These are phyloP conservation scores for Aspergillus novoparasiticus DNA, from an alignment of 2,329 filamentous ascomycete genomes.

Conservation along the genomic window DNA sequence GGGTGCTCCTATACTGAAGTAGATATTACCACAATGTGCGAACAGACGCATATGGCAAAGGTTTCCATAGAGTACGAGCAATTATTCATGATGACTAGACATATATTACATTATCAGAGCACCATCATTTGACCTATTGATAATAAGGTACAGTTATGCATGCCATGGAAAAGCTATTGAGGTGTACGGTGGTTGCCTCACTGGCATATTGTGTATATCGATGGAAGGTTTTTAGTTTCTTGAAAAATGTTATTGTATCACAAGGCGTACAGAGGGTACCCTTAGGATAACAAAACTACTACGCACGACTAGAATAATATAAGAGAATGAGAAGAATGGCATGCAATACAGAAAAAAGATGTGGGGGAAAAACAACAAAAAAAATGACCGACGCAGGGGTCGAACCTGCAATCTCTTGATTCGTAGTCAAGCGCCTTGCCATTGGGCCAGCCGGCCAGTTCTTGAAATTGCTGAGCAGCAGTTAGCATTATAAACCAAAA, in stretches of 20 bases:
- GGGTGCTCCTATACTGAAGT: too few relatives aligned
- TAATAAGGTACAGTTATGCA: too few relatives aligned
- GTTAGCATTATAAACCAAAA: rapidly evolving
- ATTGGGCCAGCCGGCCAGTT: constrained; percentile 14
- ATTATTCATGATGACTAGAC: too few relatives aligned
- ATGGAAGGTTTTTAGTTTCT: too few relatives aligned
- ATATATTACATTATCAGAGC: too few relatives aligned
- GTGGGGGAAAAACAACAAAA: not conserved
- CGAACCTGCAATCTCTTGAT: constrained; percentile 56
- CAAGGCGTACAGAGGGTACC: too few relatives aligned
- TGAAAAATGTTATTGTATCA: rapidly evolving
- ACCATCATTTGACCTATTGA: too few relatives aligned
- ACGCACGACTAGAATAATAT: too few relatives aligned
- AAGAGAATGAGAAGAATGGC: not conserved
- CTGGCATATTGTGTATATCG: too few relatives aligned
- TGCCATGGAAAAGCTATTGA: rapidly evolving
- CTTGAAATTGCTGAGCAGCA: rapidly evolving
- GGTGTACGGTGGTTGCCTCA: too few relatives aligned
- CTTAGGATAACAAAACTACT: too few relatives aligned
- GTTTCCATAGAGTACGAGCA: rapidly evolving
- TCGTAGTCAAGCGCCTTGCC: constrained; percentile 57
- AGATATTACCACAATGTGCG: too few relatives aligned
- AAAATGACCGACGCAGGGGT: constrained; percentile 42
- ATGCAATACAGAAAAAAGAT: not conserved
- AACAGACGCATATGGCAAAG: rapidly evolving